Evolutionary conservation across 176 grass and related monocot genomes (phyloP), one percentile per base, ranked within the genome.

Genomic region (Eleusine indica): DNA sequence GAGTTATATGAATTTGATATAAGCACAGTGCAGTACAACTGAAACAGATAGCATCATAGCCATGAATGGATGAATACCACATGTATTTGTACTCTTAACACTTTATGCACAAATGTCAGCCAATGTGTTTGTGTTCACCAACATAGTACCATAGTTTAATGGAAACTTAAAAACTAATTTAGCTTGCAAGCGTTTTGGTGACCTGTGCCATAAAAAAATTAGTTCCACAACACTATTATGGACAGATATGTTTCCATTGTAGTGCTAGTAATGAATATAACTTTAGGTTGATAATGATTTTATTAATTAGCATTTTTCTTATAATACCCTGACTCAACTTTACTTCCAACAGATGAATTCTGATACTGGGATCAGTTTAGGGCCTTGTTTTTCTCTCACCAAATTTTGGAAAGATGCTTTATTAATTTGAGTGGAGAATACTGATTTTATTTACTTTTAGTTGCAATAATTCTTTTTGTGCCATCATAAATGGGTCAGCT

Each of bases 41-140:
- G 37, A 35, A 68, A 32, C 77, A 32, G 16, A 77, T 61, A 70
- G 69, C 64, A 62, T 35, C 32, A 35, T 35, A 35, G 32, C 2
- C 32, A 63, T 76, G 42, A 54, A 58, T 63, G 39, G 30, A 43
- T 82, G 25, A 13, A 21, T 9, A 41, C 18, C 61, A 68, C 51
- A 61, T 4, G 38, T 17, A 65, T 82, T 86, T 54, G 16, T 37
- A 18, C 16, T 19, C 29, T 52, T 61, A 67, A 51, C 65, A 77
- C 46, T 74, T 74, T 18, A 60, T 49, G 41, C 80, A 69, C 18
- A 66, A 66, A 4, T 79, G 61, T 57, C 52, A 51, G 28, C 49
- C 14, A 7, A 86, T 46, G 62, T 5, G 42, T 68, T 84, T 42
- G 21, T 74, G 68, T 54, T 80, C 17, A 66, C 11, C 71, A 76